These are phyloP conservation scores for Suaeda aralocaspica DNA, from an alignment of 148 eudicot genomes.

Conservation along the genomic window DNA sequence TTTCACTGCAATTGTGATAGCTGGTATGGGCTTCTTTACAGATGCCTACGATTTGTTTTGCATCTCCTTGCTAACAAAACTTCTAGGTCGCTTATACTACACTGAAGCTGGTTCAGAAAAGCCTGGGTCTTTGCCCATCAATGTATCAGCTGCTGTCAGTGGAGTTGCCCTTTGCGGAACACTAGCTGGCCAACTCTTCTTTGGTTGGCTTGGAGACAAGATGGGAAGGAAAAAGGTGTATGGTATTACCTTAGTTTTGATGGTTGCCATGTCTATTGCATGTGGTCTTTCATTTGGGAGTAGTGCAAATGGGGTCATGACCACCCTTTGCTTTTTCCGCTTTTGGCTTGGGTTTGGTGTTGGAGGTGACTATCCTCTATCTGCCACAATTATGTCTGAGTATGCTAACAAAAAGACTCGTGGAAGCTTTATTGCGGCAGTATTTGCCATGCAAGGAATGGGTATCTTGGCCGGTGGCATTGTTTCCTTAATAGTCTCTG, in stretches of 20 bases:
- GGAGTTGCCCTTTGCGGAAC: conserved; percentile 67
- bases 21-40: conserved; percentile 81
- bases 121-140: conserved; percentile 56
- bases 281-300: conserved; percentile 55
- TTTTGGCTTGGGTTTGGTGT: conserved; percentile 80
- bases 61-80: conserved; percentile 59
- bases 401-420: conserved; percentile 74
- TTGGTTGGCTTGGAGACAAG: conserved; percentile 71
- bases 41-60: conserved; percentile 74
- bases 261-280: conserved; percentile 50
- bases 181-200: conserved; percentile 62
- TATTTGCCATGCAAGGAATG: conserved; percentile 76
- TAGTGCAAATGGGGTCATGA: conserved; percentile 42
- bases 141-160: conserved; percentile 47
- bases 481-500: conserved; percentile 38
- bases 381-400: conserved; percentile 79
- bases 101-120: conserved; percentile 7
- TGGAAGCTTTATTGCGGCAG: conserved; percentile 63
- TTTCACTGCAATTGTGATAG: conserved; percentile 65
- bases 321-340: conserved; percentile 69
- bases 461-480: conserved; percentile 60
- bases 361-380: conserved; percentile 72
- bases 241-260: conserved; percentile 51
- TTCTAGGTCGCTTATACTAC: conserved; percentile 68
- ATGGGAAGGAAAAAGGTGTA: conserved; percentile 65